A percentile compares a stretch with the other conserved stretches of the same genome.
phyloP scores from a whole-genome alignment of 2,329 filamentous ascomycete species.

The Aspergillus nomiae region DNA sequence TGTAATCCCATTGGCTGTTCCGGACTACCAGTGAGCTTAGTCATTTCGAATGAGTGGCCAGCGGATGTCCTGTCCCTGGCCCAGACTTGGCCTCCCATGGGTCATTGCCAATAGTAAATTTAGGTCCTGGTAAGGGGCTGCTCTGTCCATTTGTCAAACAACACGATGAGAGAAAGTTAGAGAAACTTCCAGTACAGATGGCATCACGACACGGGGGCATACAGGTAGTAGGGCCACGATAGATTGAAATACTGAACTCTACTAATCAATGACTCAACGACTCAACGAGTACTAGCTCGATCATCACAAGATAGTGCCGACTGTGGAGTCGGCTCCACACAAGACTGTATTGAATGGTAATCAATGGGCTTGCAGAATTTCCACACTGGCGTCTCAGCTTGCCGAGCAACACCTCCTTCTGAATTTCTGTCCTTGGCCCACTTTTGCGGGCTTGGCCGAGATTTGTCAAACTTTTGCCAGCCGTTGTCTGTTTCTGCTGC shows the following conservation, averaged over 20 bases:
- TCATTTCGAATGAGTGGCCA: neutral
- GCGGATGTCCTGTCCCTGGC: constrained; percentile 1
- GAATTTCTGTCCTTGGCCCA: neutral
- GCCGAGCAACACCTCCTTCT: neutral
- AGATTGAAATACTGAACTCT: neutral
- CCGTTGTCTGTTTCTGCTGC: neutral
- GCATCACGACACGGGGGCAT: neutral
- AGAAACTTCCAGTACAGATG: neutral
- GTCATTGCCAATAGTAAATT: neutral
- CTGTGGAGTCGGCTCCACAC: neutral
- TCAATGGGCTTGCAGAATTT: neutral
- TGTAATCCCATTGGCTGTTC: neutral
- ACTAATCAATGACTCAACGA: neutral
- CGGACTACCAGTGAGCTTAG: neutral
- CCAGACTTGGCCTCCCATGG: constrained; percentile 1
- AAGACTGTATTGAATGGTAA: neutral
- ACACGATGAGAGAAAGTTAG: neutral
- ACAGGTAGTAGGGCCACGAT: neutral
- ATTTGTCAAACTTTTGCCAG: neutral
- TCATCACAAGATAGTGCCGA: neutral
- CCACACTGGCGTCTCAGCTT: neutral
- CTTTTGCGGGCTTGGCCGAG: constrained; percentile 1
- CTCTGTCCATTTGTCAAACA: neutral
- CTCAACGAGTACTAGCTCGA: neutral
- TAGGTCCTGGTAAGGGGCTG: neutral